These are phyloP conservation scores for Haematococcus sp. DNA, from an alignment of 139 green algal species.

Conservation along the genomic window DNA sequence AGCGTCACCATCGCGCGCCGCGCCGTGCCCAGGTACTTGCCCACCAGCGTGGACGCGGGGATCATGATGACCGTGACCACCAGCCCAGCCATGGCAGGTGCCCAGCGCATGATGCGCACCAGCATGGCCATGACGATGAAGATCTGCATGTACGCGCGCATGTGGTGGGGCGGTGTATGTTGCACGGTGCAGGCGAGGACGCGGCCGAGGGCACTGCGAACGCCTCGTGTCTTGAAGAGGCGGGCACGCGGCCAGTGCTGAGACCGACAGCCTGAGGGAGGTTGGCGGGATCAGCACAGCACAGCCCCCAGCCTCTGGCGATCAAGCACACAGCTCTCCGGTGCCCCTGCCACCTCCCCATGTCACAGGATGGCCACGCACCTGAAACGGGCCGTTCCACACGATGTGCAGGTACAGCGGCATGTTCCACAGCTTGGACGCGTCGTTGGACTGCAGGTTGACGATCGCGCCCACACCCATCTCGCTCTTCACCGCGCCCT, in stretches of 20 bases:
- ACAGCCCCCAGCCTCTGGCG: too few species aligned
- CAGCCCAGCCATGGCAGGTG: slow-evolving; percentile 70
- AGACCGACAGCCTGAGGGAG: too few species aligned
- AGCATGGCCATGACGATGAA: slow-evolving; percentile 74
- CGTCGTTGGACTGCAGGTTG: slow-evolving; percentile 86
- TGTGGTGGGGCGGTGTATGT: too few species aligned
- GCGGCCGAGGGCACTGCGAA: neutral
- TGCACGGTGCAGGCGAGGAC: neutral
- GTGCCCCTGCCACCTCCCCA: too few species aligned
- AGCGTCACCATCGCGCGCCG: slow-evolving; percentile 55
- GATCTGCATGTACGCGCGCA: too few species aligned
- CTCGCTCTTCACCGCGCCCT: slow-evolving; percentile 39
- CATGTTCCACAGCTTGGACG: slow-evolving; percentile 80
- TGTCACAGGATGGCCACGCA: too few species aligned
- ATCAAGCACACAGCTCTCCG: too few species aligned
- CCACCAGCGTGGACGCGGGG: slow-evolving; percentile 65
- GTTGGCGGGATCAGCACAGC: too few species aligned
- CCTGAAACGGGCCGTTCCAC: slow-evolving; percentile 76
- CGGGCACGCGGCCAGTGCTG: too few species aligned
- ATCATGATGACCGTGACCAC: slow-evolving; percentile 74
- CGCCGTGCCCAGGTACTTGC: slow-evolving; percentile 47
- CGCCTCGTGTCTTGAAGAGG: neutral
- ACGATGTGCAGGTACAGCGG: slow-evolving; percentile 84
- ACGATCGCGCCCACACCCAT: slow-evolving; percentile 68
- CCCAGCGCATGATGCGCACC: slow-evolving; percentile 65